Base-by-base conservation (phyloP, 1,284 basidiomycete genomes). In the Apiotrichum akiyoshidainum region DNA sequence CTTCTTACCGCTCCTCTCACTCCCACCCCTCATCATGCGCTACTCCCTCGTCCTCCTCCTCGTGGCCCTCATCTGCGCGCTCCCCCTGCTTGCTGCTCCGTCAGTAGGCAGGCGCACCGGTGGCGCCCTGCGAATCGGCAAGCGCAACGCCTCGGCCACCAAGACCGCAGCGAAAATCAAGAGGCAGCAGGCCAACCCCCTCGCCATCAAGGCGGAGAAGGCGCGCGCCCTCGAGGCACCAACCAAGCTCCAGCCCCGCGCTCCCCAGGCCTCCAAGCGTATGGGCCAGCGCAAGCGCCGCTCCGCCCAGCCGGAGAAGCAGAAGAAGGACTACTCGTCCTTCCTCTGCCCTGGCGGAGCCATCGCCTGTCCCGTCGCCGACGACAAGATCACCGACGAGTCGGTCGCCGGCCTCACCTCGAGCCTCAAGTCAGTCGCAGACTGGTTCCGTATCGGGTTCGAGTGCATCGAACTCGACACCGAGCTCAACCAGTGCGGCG, bases 381-480 rank as follows among this genome's bases (percentile, higher is more conserved):
- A 58, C 34, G 68, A 65, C 8, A 53, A 64, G 17, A 60, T 73
- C 33, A 69, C 72, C 17, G 52, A 66, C 9, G 68, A 68, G 50
- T 61, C 64, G 0, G 66, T 68, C 9, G 59, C 56, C 5, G 57
- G 61, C 45, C 66, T 78, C 21, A 66, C 69, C 19, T 53, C 40
- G 14, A 65, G 68, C 52, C 65, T 79, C 50, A 66, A 65, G 39
- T 68, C 64, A 19, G 55, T 79, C 22, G 73, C 74, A 9, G 75
- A 78, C 61, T 79, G 78, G 77, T 78, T 79, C 70, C 72, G 68
- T 49, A 61, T 76, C 46, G 78, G 77, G 5, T 79, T 79, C 60
- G 77, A 79, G 64, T 79, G 78, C 56, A 65, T 78, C 47, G 77
- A 79, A 57, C 64, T 75, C n/a, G 73, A 72, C 22, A 70, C 67